Conservation (phyloP, 108 stramenopile genomes). For the Pseudonitzschia delicatissima region DNA sequence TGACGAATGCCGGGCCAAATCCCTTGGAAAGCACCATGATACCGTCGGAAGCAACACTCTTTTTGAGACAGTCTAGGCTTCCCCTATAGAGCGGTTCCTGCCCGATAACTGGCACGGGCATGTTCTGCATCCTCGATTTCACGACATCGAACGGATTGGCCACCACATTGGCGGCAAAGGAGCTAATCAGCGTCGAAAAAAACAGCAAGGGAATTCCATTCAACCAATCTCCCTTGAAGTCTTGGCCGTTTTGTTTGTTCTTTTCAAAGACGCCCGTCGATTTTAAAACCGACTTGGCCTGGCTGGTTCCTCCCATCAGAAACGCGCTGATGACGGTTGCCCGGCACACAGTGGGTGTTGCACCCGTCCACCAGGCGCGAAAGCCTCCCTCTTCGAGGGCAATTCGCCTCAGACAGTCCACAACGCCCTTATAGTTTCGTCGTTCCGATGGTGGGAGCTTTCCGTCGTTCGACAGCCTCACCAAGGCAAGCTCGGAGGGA, state of each 20-base stretch:
- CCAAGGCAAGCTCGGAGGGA: constrained; percentile 64
- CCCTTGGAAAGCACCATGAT: constrained; percentile 46
- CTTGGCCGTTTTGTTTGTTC: constrained; percentile 1
- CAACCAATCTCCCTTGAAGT: constrained; percentile 32
- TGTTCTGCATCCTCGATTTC: constrained; percentile 63
- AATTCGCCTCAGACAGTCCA: constrained; percentile 55
- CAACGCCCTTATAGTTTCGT: constrained; percentile 60
- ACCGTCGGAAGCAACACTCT: constrained; percentile 49
- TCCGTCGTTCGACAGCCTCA: constrained; percentile 65
- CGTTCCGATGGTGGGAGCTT: constrained; percentile 56
- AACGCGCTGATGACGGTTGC: constrained; percentile 59
- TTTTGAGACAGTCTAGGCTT: constrained; percentile 61
- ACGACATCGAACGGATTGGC: constrained; percentile 74
- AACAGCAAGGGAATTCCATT: constrained; percentile 59
- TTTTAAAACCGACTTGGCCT: constrained; percentile 51
- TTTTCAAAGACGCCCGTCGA: constrained; percentile 46
- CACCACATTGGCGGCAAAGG: constrained; percentile 59
- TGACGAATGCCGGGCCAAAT: constrained; percentile 69
- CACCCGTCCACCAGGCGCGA: constrained; percentile 50
- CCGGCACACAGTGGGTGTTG: constrained; percentile 56
- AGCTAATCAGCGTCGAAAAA: constrained; percentile 54
- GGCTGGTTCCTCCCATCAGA: constrained; percentile 57
- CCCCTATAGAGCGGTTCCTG: constrained; percentile 32
- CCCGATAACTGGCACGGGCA: constrained; percentile 16
- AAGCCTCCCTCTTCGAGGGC: constrained; percentile 55